Evolutionary conservation across 805 yeast species (phyloP).

Genomic region (Schwanniomyces occidentalis): DNA sequence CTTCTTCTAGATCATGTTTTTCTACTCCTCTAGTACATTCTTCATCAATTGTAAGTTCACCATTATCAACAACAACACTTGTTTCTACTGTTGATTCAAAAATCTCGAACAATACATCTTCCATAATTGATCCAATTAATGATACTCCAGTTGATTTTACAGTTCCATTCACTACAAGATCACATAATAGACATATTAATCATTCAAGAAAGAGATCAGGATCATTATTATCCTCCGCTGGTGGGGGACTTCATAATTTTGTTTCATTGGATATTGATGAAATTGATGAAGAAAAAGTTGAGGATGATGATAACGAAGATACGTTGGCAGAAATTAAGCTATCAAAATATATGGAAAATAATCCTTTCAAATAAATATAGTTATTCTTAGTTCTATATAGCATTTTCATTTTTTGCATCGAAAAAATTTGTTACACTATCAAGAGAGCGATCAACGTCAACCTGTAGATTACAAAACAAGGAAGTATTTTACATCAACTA

Average conservation of each 20-base stretch:
- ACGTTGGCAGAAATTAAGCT: too few relatives aligned
- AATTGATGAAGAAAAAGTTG: slow-evolving; percentile 22
- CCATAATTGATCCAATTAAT: slow-evolving; percentile 37
- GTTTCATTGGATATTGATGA: slow-evolving; percentile 23
- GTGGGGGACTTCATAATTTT: slow-evolving; percentile 22
- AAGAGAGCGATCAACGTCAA: too few relatives aligned
- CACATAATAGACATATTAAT: slow-evolving; percentile 8
- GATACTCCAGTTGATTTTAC: slow-evolving; percentile 41
- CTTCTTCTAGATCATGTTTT: slow-evolving; percentile 3
- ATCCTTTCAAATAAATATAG: too few relatives aligned
- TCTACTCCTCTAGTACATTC: slow-evolving; percentile 11
- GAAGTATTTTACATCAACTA: too few relatives aligned
- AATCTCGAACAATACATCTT: slow-evolving; percentile 12
- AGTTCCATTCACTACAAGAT: slow-evolving; percentile 17
- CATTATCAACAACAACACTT: slow-evolving; percentile 33
- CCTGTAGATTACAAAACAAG: too few relatives aligned
- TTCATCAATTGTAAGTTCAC: slow-evolving; percentile 37
- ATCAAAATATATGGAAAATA: too few relatives aligned
- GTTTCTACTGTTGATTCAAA: slow-evolving; percentile 26
- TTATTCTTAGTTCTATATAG: too few relatives aligned
- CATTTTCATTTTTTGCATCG: too few relatives aligned
- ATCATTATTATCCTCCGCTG: slow-evolving; percentile 21
- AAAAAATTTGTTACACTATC: too few relatives aligned
- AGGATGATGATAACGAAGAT: slow-evolving; percentile 10
- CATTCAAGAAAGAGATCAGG: slow-evolving; percentile 21